Conservation (phyloP, 805 yeast species). For the Nakazawaea ishiwadae region DNA sequence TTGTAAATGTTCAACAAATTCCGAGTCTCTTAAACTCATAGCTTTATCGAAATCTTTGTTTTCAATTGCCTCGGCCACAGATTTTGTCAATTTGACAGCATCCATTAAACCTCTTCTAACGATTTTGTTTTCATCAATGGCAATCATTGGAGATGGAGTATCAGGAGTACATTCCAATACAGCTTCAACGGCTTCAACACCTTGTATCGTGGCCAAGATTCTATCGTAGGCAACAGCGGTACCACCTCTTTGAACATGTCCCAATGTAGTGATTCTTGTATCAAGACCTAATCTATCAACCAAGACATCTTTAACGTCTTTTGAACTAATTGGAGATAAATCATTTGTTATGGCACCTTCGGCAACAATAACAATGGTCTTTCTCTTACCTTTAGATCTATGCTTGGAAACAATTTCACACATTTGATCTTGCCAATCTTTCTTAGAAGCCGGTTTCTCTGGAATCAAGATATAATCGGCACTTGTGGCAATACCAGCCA, state of each 20-base stretch:
- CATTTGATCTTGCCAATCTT: constrained; percentile 66
- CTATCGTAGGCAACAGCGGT: constrained; percentile 74
- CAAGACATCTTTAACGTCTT: constrained; percentile 61
- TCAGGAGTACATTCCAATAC: constrained; percentile 63
- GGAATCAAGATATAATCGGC: constrained; percentile 82
- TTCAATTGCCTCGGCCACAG: constrained; percentile 67
- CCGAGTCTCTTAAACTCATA: constrained; percentile 65
- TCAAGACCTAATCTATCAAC: constrained; percentile 66
- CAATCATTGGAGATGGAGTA: constrained; percentile 78
- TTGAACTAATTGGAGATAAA: constrained; percentile 60
- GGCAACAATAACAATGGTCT: constrained; percentile 76
- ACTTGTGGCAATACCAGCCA: constrained; percentile 77
- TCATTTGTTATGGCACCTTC: constrained; percentile 79
- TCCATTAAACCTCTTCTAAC: constrained; percentile 65
- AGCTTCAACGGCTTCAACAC: constrained; percentile 78
- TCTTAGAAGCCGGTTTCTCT: constrained; percentile 64
- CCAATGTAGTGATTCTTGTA: constrained; percentile 72
- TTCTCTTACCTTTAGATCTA: constrained; percentile 67
- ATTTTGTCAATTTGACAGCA: constrained; percentile 66
- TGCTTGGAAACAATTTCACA: constrained; percentile 59
- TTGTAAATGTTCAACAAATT: constrained; percentile 58
- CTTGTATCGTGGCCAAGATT: constrained; percentile 70
- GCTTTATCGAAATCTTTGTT: constrained; percentile 65
- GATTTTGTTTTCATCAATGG: constrained; percentile 65
- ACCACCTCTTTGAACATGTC: constrained; percentile 84